phyloP scores from a whole-genome alignment of 2,329 filamentous ascomycete genomes.

The Bipolaris zeicola region DNA sequence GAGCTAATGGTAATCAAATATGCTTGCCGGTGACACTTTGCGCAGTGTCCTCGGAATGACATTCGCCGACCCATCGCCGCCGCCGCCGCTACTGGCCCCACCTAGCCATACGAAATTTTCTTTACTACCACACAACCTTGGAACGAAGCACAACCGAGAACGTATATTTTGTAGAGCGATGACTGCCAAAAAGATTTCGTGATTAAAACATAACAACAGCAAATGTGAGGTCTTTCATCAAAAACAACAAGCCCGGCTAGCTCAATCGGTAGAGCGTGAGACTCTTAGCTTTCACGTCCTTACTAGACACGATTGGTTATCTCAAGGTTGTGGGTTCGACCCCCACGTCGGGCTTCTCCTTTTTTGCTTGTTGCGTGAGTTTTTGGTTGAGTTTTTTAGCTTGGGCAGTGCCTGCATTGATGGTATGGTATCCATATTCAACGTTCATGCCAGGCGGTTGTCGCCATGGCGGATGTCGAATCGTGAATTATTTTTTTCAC shows the following conservation, averaged over 20 bases:
- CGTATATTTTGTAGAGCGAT: not conserved
- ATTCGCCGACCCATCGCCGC: conserved; percentile 9
- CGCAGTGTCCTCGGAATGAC: not conserved
- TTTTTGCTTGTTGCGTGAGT: not conserved
- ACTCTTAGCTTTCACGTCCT: conserved; percentile 41
- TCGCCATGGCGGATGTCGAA: too few species aligned
- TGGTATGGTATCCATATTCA: too few species aligned
- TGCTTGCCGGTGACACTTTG: not conserved
- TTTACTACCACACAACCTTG: not conserved
- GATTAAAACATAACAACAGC: not conserved
- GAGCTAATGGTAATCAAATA: not conserved
- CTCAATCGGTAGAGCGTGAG: conserved; percentile 52
- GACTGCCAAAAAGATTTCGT: rapidly evolving
- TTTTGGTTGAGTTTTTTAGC: not conserved
- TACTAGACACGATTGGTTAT: conserved; percentile 17
- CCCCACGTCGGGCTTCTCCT: conserved; percentile 19
- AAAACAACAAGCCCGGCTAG: conserved; percentile 13
- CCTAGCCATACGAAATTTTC: conserved; percentile 8
- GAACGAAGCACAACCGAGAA: not conserved
- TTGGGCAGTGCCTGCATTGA: not conserved
- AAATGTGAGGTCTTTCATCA: not conserved
- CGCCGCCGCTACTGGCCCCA: conserved; percentile 9
- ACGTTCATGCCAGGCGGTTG: too few species aligned
- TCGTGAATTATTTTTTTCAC: too few species aligned
- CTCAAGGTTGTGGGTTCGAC: conserved; percentile 25